Evolutionary conservation across 1,139 yeast species (phyloP).

Genomic region (Protomyces pachydermus): DNA sequence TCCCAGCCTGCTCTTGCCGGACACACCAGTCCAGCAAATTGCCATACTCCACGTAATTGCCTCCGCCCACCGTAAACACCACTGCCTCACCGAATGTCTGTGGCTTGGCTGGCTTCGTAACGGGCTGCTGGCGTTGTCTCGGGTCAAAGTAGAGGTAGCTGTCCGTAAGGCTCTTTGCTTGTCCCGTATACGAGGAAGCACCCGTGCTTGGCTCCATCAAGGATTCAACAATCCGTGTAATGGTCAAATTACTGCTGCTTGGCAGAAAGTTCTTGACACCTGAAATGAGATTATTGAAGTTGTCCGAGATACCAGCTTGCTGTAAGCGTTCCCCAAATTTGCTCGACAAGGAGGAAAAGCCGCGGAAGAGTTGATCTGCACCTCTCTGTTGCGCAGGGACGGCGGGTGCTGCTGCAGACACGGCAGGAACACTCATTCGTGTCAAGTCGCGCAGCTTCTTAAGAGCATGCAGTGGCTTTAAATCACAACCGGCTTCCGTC

Average conservation of each 20-base stretch:
- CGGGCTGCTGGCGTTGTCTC: constrained; percentile 58
- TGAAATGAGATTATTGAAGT: constrained; percentile 81
- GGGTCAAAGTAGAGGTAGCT: constrained; percentile 91
- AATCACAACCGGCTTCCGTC: constrained; percentile 55
- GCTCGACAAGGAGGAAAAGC: constrained; percentile 54
- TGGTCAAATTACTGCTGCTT: constrained; percentile 77
- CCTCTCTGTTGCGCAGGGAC: constrained; percentile 30
- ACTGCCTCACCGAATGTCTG: constrained; percentile 81
- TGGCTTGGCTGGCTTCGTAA: constrained; percentile 40
- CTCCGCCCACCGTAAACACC: constrained; percentile 95
- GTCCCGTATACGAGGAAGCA: constrained; percentile 10
- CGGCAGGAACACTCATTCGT: constrained; percentile 55
- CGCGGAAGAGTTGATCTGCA: constrained; percentile 50
- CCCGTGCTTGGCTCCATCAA: constrained; percentile 38
- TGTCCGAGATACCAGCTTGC: constrained; percentile 64
- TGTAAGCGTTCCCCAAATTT: constrained; percentile 47
- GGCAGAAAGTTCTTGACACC: constrained; percentile 85
- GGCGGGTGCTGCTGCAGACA: constrained; percentile 38
- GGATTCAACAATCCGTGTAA: constrained; percentile 85
- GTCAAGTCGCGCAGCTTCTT: constrained; percentile 71
- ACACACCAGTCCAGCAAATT: constrained; percentile 84
- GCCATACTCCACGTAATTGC: constrained; percentile 88
- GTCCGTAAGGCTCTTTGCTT: constrained; percentile 50
- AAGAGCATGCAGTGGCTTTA: constrained; percentile 63
- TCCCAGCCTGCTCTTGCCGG: constrained; percentile 31